Evolutionary conservation across 1,139 yeast species (phyloP).

Genomic region (Pichia sp.): DNA sequence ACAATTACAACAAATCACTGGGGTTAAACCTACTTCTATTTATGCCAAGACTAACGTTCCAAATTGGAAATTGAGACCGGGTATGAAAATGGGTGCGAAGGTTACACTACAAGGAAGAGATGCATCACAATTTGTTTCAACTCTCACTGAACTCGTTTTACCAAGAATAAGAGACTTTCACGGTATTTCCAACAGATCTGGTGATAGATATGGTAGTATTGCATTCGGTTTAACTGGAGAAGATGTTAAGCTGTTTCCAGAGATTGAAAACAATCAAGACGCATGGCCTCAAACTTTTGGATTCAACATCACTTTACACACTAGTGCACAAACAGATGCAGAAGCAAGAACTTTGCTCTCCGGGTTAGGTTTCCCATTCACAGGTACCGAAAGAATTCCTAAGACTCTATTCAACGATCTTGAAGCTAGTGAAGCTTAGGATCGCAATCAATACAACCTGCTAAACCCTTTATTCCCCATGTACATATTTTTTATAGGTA

Average conservation of each 20-base stretch:
- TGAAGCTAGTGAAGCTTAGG: neutral
- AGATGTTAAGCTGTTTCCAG: constrained; percentile 82
- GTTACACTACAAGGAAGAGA: constrained; percentile 71
- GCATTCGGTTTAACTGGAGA: constrained; percentile 77
- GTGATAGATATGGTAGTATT: constrained; percentile 81
- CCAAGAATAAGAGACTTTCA: constrained; percentile 87
- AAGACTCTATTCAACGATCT: constrained; percentile 21
- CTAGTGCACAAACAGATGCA: constrained; percentile 83
- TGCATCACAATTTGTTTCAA: constrained; percentile 77
- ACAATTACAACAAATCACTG: constrained; percentile 89
- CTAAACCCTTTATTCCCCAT: neutral
- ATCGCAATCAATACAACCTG: too few relatives aligned
- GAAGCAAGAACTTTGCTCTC: constrained; percentile 87
- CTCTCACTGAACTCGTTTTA: constrained; percentile 84
- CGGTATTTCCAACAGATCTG: constrained; percentile 70
- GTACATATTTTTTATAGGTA: too few relatives aligned
- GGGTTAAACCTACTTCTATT: constrained; percentile 69
- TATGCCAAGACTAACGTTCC: constrained; percentile 76
- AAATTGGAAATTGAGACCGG: constrained; percentile 81
- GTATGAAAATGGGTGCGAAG: constrained; percentile 90
- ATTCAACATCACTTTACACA: constrained; percentile 75
- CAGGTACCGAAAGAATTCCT: constrained; percentile 40
- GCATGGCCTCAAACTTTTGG: constrained; percentile 86
- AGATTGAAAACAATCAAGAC: constrained; percentile 85
- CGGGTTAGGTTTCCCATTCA: constrained; percentile 77